Base-by-base conservation (phyloP, 345 rosid genomes). In the Bretschneidera sinensis region DNA sequence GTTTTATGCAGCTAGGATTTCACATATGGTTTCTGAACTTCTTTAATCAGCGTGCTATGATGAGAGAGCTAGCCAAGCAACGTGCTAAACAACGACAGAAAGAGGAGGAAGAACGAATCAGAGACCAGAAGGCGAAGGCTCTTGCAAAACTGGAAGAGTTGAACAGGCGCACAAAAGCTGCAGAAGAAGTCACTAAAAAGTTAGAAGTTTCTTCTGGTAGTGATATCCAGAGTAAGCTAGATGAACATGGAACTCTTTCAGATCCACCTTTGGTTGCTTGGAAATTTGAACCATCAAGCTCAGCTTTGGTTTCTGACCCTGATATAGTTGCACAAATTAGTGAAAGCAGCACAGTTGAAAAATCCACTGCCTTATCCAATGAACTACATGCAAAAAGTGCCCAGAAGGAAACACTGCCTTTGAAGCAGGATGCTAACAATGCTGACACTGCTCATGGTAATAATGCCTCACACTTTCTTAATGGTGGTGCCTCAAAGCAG, bases 81-180 rank as follows among this genome's bases (percentile, higher is more conserved):
- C 85, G 88, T 64, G 72, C 70, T 60, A 88, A 77, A 60, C 95
- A 83, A 64, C 76, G 84, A 48, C 85, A 83, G 63, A 74, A 81
- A 64, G 97, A 87, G 75, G 99, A 94, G 79, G 99, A 94, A 67
- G 95, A 95, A 71, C 79, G 96, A 60, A 76, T 65, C 39, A 95
- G 86, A 78, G 92, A 88, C 15, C 96, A 86, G 79, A 90, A 76
- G 71, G 96, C 96, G 58, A 94, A 81, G 84, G 91, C 97, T 64
- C 78, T 66, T 45, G 89, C 84, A 58, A 94, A 94, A 75, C 72
- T 83, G 66, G 91, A 82, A 73, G 99, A 86, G 73, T 70, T 95
- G 80, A 76, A 94, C 74, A 85, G 85, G 78, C 95, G 89, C 51
- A 67, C 81, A 8, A 83, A 73, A 74, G 70, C 70, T 39, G 74